Evolutionary conservation across 1,284 basidiomycete species (phyloP).

Genomic region (Ustilago hordei): DNA sequence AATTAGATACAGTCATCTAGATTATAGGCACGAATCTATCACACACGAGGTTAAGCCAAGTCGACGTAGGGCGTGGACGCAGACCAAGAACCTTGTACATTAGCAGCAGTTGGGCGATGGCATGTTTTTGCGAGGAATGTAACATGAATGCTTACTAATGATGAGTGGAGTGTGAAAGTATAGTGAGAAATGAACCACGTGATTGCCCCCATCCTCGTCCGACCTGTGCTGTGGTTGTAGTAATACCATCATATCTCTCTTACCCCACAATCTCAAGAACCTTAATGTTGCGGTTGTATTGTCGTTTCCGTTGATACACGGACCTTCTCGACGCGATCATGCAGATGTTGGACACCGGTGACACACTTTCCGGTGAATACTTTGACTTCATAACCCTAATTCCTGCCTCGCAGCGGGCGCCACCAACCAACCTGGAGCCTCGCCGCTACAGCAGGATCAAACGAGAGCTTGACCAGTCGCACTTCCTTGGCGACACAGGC

Average conservation of each 20-base stretch:
- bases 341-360: not conserved
- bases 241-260: slow-evolving; percentile 5
- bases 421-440: not conserved
- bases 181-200: not conserved
- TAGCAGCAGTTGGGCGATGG: no score
- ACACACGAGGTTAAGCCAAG: not conserved
- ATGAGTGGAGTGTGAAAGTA: slow-evolving; percentile 2
- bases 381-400: not conserved
- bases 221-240: not conserved
- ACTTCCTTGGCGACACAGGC: slow-evolving; percentile 3
- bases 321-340: slow-evolving; percentile 7
- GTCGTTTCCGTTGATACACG: not conserved
- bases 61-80: no score
- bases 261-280: not conserved
- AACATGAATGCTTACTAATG: not conserved
- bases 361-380: not conserved
- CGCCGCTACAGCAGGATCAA: not conserved
- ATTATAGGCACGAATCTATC: not conserved
- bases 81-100: no score
- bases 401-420: not conserved
- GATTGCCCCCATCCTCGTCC: not conserved
- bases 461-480: not conserved
- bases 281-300: not conserved
- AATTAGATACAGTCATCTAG: not conserved
- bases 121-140: not conserved